A percentile compares a stretch with the other conserved stretches of the same genome.
phyloP scores from a whole-genome alignment of 2,329 filamentous ascomycete genomes.

The Monosporascus sp. region DNA sequence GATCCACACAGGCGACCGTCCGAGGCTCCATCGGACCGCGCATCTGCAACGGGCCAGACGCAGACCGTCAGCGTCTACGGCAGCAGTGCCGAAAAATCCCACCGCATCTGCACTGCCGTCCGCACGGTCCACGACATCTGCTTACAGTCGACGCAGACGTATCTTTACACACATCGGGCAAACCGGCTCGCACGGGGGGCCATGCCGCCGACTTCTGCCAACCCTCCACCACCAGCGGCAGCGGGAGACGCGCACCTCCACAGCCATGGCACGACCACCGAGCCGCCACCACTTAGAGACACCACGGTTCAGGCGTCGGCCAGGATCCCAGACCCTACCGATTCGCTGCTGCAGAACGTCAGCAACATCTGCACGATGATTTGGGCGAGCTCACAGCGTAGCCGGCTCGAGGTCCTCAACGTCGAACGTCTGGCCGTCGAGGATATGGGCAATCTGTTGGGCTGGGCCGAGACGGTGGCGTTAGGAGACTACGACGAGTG shows the following conservation, averaged over 20 bases:
- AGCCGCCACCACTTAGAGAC: not conserved
- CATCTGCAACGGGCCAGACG: not conserved
- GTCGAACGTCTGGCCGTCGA: constrained; percentile 22
- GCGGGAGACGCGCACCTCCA: not conserved
- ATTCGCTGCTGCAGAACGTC: constrained; percentile 25
- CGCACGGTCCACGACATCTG: constrained; percentile 13
- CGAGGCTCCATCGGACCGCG: not conserved
- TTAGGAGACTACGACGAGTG: constrained; percentile 16
- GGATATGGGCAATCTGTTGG: constrained; percentile 24
- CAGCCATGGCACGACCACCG: not conserved
- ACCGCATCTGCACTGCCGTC: constrained; percentile 6
- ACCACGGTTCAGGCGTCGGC: not conserved
- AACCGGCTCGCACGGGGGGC: constrained; percentile 12
- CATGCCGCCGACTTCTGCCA: not conserved
- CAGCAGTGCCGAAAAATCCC: constrained; percentile 2
- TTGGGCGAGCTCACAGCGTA: constrained; percentile 25
- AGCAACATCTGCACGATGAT: constrained; percentile 25
- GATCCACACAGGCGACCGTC: too few relatives aligned
- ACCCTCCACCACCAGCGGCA: not conserved
- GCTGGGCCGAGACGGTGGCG: constrained; percentile 25
- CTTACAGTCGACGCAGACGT: constrained; percentile 13
- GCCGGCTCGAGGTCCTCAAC: constrained; percentile 22
- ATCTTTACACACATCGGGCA: constrained; percentile 11
- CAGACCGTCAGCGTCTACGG: constrained; percentile 7
- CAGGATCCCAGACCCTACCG: constrained; percentile 12